phyloP scores from a whole-genome alignment of 371 early-diverging fungal species.

The Catenaria anguillulae region DNA sequence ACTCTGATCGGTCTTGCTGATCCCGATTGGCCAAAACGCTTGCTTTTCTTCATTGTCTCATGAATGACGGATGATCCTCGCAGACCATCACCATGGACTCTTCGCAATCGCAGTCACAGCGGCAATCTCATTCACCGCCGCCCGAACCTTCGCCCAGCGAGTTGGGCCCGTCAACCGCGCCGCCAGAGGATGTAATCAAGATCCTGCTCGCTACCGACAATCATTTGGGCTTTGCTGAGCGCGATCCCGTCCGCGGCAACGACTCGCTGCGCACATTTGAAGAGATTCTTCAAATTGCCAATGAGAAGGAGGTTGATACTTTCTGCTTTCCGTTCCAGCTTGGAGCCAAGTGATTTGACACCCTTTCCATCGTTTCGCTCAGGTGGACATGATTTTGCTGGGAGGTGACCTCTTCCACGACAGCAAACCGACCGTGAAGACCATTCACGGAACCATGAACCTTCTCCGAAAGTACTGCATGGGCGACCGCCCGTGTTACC shows the following conservation, averaged over 20 bases:
- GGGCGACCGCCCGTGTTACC: slow-evolving; percentile 55
- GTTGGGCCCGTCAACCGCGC: neutral
- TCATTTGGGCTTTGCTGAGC: slow-evolving; percentile 93
- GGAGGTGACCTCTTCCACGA: slow-evolving; percentile 99
- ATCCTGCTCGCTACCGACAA: slow-evolving; percentile 91
- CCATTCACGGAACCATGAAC: slow-evolving; percentile 56
- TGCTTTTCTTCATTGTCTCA: too few relatives aligned
- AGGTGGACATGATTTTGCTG: slow-evolving; percentile 92
- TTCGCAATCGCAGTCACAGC: too few relatives aligned
- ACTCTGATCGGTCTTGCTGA: too few relatives aligned
- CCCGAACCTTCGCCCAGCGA: too few relatives aligned
- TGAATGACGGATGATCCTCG: too few relatives aligned
- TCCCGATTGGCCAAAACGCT: too few relatives aligned
- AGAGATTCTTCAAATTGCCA: slow-evolving; percentile 79
- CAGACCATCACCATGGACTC: too few relatives aligned
- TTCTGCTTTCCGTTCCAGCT: too few relatives aligned
- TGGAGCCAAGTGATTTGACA: too few relatives aligned
- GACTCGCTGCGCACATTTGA: slow-evolving; percentile 90
- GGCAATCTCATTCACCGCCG: too few relatives aligned
- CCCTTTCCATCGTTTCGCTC: too few relatives aligned
- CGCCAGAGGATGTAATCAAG: slow-evolving; percentile 17
- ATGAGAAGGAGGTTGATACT: slow-evolving; percentile 31
- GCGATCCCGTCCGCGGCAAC: slow-evolving; percentile 76
- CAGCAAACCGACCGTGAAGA: slow-evolving; percentile 82
- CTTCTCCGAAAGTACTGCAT: slow-evolving; percentile 69